Evolutionary conservation across 2,329 filamentous ascomycete species (phyloP).

Genomic region (Arthrinium puccinioides): DNA sequence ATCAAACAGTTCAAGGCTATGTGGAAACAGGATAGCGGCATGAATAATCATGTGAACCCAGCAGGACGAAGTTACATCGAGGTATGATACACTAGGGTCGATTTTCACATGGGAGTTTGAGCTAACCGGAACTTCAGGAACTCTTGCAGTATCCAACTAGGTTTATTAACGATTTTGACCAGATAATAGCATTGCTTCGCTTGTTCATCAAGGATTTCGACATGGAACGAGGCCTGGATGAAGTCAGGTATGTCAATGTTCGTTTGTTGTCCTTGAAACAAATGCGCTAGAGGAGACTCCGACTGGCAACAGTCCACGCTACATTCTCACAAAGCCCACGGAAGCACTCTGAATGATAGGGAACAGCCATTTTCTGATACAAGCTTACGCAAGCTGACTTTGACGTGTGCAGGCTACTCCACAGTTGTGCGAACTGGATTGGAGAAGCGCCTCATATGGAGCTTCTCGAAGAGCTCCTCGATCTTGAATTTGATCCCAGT

Average conservation of each 20-base stretch:
- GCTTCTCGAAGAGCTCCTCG: background rate
- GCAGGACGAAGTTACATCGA: background rate
- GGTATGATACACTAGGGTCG: background rate
- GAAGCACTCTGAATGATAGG: too few relatives aligned
- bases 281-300: background rate
- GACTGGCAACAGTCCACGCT: too few relatives aligned
- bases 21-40: background rate
- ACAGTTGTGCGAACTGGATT: background rate
- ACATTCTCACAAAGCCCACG: too few relatives aligned
- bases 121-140: background rate
- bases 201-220: background rate
- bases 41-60: slow-evolving; percentile 1
- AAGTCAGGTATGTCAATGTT: background rate
- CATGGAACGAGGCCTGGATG: background rate
- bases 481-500: background rate
- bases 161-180: background rate
- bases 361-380: background rate
- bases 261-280: background rate
- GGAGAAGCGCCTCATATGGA: background rate
- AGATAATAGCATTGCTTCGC: background rate
- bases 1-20: background rate
- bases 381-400: too few relatives aligned
- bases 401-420: background rate
- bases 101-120: background rate
- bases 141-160: background rate